phyloP scores from a whole-genome alignment of 148 eudicot species.

The Oxyria digyna region DNA sequence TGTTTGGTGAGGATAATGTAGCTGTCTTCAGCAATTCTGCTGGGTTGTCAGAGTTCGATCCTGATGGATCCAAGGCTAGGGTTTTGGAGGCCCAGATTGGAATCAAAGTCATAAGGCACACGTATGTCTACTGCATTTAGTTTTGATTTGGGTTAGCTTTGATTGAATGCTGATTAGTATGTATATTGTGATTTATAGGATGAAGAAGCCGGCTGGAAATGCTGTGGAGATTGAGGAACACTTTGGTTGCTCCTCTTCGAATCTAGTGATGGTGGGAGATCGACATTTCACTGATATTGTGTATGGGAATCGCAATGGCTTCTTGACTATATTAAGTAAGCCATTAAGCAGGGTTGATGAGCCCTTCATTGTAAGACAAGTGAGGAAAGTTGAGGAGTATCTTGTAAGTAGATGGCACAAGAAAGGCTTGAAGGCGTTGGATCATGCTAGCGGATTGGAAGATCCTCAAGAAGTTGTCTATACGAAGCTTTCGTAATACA shows the following conservation, averaged over 20 bases:
- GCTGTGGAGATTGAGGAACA: constrained; percentile 66
- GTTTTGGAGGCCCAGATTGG: constrained; percentile 55
- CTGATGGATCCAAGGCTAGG: constrained; percentile 56
- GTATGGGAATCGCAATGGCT: constrained; percentile 78
- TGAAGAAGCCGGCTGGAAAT: constrained; percentile 80
- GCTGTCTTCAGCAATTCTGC: constrained; percentile 90
- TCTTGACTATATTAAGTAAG: constrained; percentile 55
- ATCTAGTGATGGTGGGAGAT: constrained; percentile 83
- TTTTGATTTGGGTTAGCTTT: not conserved
- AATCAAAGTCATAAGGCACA: constrained; percentile 57
- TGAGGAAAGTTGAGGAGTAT: constrained; percentile 56
- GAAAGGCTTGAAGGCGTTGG: constrained; percentile 37
- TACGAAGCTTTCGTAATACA: constrained; percentile 21
- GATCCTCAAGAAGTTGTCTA: constrained; percentile 13
- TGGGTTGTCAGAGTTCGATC: constrained; percentile 67
- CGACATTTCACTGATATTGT: constrained; percentile 82
- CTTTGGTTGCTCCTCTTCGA: constrained; percentile 45
- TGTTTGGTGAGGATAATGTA: constrained; percentile 58
- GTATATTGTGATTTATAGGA: constrained; percentile 6
- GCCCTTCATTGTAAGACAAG: constrained; percentile 64
- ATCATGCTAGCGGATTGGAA: constrained; percentile 33
- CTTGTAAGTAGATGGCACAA: constrained; percentile 41
- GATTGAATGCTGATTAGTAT: not conserved
- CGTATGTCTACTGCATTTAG: not conserved
- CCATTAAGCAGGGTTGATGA: constrained; percentile 62